phyloP scores from a whole-genome alignment of 1,284 basidiomycete species.

The Papiliotrema laurentii region DNA sequence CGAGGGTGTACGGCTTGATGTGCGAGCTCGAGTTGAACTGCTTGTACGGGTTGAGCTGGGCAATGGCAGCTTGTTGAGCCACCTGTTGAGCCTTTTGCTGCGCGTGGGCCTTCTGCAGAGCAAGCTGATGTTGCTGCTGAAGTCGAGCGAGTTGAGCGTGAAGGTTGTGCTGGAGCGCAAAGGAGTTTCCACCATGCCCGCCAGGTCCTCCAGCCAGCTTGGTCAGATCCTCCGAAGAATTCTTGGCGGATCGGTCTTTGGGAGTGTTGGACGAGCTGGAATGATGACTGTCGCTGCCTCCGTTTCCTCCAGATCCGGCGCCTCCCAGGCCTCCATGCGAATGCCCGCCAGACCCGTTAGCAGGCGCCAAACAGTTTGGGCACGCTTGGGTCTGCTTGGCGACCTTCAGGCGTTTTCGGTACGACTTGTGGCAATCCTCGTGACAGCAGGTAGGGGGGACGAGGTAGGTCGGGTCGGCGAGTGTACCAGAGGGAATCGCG shows the following conservation, averaged over 20 bases:
- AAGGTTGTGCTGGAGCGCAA: conserved; percentile 36
- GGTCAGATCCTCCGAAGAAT: conserved; percentile 31
- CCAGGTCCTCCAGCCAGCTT: conserved; percentile 21
- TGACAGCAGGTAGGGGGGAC: conserved; percentile 51
- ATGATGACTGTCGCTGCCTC: conserved; percentile 31
- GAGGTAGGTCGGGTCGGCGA: conserved; percentile 49
- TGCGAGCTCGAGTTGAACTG: conserved; percentile 6
- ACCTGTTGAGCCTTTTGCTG: not conserved
- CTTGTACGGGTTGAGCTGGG: conserved; percentile 1
- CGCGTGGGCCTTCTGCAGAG: conserved; percentile 17
- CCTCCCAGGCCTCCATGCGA: conserved; percentile 22
- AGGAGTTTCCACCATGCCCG: conserved; percentile 20
- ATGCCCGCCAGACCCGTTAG: conserved; percentile 12
- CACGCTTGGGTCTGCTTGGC: conserved; percentile 48
- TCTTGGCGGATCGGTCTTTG: conserved; percentile 37
- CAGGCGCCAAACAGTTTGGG: conserved; percentile 42
- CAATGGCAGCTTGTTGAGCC: conserved; percentile 8
- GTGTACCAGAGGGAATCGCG: conserved; percentile 46
- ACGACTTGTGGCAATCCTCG: conserved; percentile 53
- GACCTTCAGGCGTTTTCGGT: conserved; percentile 50
- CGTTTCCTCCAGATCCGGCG: conserved; percentile 22
- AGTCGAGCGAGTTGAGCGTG: conserved; percentile 33
- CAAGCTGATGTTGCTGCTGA: conserved; percentile 38
- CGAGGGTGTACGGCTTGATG: conserved; percentile 39
- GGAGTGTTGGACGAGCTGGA: conserved; percentile 40